Evolutionary conservation across 208 protist genomes (phyloP).

Genomic region (Jaenimonas drosophilae): DNA sequence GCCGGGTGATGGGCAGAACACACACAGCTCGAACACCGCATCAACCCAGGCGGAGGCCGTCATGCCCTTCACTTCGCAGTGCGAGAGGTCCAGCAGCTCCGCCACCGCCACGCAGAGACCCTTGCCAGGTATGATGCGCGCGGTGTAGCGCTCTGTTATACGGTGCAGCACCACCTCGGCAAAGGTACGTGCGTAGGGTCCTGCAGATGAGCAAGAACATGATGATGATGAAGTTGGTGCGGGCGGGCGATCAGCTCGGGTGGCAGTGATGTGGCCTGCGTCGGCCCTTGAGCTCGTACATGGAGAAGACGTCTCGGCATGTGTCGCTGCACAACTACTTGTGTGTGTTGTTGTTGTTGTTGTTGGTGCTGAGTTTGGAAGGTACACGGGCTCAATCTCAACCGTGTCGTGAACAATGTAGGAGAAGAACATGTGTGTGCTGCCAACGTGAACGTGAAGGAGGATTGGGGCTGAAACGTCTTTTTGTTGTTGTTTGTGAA

Average conservation of each 20-base stretch:
- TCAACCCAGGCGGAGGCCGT: constrained; percentile 64
- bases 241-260: constrained; percentile 2
- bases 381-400: constrained; percentile 78
- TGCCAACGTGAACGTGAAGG: neutral
- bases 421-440: constrained; percentile 35
- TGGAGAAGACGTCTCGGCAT: neutral
- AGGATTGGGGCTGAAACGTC: neutral
- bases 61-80: constrained; percentile 29
- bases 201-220: neutral
- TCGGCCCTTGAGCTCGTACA: neutral
- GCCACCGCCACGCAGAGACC: constrained; percentile 68
- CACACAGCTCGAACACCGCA: constrained; percentile 46
- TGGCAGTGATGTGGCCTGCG: neutral
- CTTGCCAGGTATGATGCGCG: constrained; percentile 40
- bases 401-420: constrained; percentile 65
- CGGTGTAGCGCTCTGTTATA: constrained; percentile 76
- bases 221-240: no score
- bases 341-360: neutral
- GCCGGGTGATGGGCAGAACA: constrained; percentile 43
- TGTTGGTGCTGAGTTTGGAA: constrained; percentile 12
- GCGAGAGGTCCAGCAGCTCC: constrained; percentile 39
- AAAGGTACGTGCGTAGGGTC: constrained; percentile 21
- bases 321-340: neutral
- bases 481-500: no score
- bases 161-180: constrained; percentile 54